Evolutionary conservation across 768 basidiomycete genomes (phyloP).

Genomic region (Mrakia hoshinonis): DNA sequence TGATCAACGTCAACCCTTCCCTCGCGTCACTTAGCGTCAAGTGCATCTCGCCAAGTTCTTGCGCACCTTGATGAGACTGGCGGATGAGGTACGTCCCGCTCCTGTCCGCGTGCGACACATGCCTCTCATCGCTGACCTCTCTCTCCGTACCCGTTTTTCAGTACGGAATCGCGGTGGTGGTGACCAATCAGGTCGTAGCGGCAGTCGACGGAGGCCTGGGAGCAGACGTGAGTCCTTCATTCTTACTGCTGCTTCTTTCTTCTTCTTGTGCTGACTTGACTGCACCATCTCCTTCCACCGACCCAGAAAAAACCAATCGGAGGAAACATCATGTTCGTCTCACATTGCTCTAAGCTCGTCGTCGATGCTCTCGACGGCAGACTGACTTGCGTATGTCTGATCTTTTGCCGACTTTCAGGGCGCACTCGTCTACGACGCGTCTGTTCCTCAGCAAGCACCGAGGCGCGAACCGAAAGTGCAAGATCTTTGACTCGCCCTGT

Average conservation of each 20-base stretch:
- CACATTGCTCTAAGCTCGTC: too few species aligned
- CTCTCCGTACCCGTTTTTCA: slow-evolving; percentile 38
- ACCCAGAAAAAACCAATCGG: slow-evolving; percentile 84
- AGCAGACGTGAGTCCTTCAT: background rate
- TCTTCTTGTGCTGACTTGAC: slow-evolving; percentile 46
- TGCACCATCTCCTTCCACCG: background rate
- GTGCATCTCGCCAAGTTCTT: slow-evolving; percentile 93
- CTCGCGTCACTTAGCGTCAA: slow-evolving; percentile 49
- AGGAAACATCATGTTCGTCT: slow-evolving; percentile 74
- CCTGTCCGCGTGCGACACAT: background rate
- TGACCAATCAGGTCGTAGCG: slow-evolving; percentile 99
- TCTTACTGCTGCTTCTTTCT: slow-evolving; percentile 52
- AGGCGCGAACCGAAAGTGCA: slow-evolving; percentile 84
- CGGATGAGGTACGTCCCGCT: slow-evolving; percentile 72
- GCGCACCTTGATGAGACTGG: slow-evolving; percentile 80
- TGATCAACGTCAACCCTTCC: background rate
- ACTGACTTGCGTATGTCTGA: background rate
- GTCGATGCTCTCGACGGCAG: too few species aligned
- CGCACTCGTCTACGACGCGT: slow-evolving; percentile 94
- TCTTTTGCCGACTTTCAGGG: slow-evolving; percentile 42
- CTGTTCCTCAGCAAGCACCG: slow-evolving; percentile 86
- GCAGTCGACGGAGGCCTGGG: slow-evolving; percentile 82
- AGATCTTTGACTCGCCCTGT: slow-evolving; percentile 96
- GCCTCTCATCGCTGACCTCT: background rate
- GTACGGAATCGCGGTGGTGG: slow-evolving; percentile 96